phyloP scores from a whole-genome alignment of 2,329 filamentous ascomycete genomes.

The Cephalotrichum gorgonifer region DNA sequence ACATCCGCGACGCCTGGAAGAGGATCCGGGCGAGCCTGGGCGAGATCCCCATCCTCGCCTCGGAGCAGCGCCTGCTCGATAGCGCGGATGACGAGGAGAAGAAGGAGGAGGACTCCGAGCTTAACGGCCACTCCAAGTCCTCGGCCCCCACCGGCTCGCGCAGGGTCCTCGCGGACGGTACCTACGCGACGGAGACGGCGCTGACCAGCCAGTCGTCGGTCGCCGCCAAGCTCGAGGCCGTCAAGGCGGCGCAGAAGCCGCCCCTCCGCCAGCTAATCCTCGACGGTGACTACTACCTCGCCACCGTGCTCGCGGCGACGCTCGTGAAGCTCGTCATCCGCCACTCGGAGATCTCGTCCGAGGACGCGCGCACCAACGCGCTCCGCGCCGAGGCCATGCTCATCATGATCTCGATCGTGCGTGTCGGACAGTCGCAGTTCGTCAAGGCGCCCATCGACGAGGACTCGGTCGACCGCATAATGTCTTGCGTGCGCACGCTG shows the following conservation, averaged over 20 bases:
- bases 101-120: conserved; percentile 40
- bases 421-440: conserved; percentile 96
- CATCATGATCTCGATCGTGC: conserved; percentile 98
- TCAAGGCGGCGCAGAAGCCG: conserved; percentile 94
- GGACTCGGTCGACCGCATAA: conserved; percentile 95
- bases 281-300: conserved; percentile 93
- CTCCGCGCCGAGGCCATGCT: conserved; percentile 95
- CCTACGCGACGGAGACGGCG: conserved; percentile 93
- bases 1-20: conserved; percentile 96
- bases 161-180: conserved; percentile 90
- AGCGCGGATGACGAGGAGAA: conserved; percentile 64
- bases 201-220: conserved; percentile 86
- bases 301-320: conserved; percentile 89
- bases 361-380: conserved; percentile 80
- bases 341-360: conserved; percentile 83
- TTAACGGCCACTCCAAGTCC: conserved; percentile 70
- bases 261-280: conserved; percentile 90
- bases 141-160: conserved; percentile 72
- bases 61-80: conserved; percentile 84
- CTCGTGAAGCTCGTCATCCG: conserved; percentile 97
- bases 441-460: conserved; percentile 96
- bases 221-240: conserved; percentile 85
- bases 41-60: conserved; percentile 93
- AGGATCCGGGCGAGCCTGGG: conserved; percentile 86
- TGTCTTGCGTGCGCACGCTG: conserved; percentile 90